Evolutionary conservation across 2,329 filamentous ascomycete species (phyloP), one percentile per base, ranked within the genome.

Genomic region (Geosmithia putterillii): DNA sequence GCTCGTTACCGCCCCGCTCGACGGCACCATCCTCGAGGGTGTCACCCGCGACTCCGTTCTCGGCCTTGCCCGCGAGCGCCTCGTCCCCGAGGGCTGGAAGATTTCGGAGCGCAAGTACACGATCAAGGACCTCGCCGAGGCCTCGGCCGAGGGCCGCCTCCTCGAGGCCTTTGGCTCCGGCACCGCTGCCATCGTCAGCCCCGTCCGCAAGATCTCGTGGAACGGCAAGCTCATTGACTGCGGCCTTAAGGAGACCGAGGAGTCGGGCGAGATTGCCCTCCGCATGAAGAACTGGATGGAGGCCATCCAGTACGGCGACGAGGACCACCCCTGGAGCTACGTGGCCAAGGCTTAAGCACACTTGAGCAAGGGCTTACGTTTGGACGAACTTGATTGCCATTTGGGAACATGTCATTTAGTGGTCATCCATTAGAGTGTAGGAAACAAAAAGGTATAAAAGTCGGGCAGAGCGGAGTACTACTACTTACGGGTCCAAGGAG

Each of bases 251-350:
- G 79, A 85, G 52, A 70, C 78, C 40, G 76, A 94, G 63, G 90
- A 98, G 69, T 88, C 87, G 10, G 92, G 92, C 38, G 83, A 89
- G 57, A 73, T 96, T 55, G 83, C 92, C 9, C 67, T 79, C 54
- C 77, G 76, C 63, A 89, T 98, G 82, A 94, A 95, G 78, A 77
- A 83, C 55, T 98, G 92, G 92, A 95, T 98, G 49, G 89, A 94
- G 69, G 82, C 70, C 22, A 89, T 94, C 52, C 90, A 96, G 68
- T 95, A 96, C 60, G 92, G 92, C 49, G 89, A 95, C 50, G 84
- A 90, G 64, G 77, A 86, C 60, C 87, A 95, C 61, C 74, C 81
- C 51, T 98, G 92, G 92, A 95, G 89, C 72, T 81, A 80, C 54
- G 52, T 68, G 43, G 22, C 35, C 38, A 32, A 45, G 38, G 35